Conservation (phyloP, 1,284 basidiomycete species). For the Malassezia restricta region DNA sequence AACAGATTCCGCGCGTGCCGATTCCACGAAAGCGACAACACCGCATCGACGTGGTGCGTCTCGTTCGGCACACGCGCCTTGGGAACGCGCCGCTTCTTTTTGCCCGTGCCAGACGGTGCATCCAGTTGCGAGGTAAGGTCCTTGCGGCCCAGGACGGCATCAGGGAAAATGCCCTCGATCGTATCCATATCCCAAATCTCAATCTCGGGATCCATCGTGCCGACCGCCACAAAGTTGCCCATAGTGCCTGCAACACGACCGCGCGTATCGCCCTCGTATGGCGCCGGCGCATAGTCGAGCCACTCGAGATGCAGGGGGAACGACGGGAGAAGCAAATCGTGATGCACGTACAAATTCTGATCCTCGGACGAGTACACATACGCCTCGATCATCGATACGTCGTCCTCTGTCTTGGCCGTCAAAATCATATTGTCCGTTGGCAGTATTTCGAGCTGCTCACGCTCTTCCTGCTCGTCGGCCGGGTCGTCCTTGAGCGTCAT, state of each 20-base stretch:
- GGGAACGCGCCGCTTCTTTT: constrained; percentile 64
- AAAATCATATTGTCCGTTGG: constrained; percentile 86
- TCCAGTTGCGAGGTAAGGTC: constrained; percentile 42
- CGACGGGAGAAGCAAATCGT: constrained; percentile 92
- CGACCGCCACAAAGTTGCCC: constrained; percentile 90
- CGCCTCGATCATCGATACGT: constrained; percentile 79
- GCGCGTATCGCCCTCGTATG: constrained; percentile 31
- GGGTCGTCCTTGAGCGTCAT: constrained; percentile 74
- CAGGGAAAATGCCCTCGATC: constrained; percentile 86
- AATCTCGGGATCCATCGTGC: constrained; percentile 92
- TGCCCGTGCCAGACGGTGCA: constrained; percentile 37
- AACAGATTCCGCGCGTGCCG: constrained; percentile 73
- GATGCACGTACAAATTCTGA: constrained; percentile 80
- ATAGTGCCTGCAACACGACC: constrained; percentile 47
- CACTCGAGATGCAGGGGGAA: constrained; percentile 98
- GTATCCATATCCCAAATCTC: constrained; percentile 96
- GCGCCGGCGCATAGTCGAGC: constrained; percentile 77
- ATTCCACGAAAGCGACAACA: constrained; percentile 86
- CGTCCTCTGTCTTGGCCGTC: constrained; percentile 88
- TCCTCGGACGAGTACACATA: constrained; percentile 37
- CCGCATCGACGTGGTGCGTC: constrained; percentile 78
- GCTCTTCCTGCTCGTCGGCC: constrained; percentile 61
- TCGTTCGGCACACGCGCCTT: constrained; percentile 60
- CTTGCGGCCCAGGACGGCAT: constrained; percentile 76
- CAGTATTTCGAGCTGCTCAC: constrained; percentile 76